These are phyloP conservation scores for Lobosporangium transversale DNA, from an alignment of 192 early-diverging fungal species.

Conservation along the genomic window DNA sequence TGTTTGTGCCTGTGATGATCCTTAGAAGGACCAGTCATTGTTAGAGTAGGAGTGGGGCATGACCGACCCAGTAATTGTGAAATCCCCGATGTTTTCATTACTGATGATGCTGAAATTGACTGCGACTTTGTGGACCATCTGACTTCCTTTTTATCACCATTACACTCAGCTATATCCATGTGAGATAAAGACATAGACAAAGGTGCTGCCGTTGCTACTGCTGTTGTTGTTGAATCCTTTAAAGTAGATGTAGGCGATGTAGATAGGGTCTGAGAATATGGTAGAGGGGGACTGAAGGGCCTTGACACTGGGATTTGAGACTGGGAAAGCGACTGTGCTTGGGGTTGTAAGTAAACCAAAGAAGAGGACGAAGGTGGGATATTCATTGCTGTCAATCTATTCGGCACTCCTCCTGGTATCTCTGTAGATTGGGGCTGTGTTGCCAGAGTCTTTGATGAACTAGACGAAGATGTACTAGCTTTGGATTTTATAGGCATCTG, in stretches of 20 bases:
- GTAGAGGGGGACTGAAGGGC: background rate
- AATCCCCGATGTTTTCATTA: constrained; percentile 8
- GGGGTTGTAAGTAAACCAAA: too few species aligned
- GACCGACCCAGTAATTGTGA: constrained; percentile 25
- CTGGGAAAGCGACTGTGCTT: constrained; percentile 22
- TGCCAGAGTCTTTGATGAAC: background rate
- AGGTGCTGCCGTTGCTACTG: background rate
- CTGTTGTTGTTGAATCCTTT: background rate
- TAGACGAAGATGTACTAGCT: too few species aligned
- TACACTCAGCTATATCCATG: background rate
- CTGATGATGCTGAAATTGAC: background rate
- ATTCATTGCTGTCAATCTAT: constrained; percentile 5
- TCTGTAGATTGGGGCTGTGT: background rate
- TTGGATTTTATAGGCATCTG: too few species aligned
- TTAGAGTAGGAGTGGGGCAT: background rate
- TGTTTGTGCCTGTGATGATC: background rate
- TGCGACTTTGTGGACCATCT: background rate
- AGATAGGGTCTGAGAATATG: background rate
- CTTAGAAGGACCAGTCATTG: background rate
- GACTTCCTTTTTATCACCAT: background rate
- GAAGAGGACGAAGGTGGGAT: constrained; percentile 21
- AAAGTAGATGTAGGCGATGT: background rate
- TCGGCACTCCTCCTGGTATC: background rate
- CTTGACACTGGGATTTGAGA: constrained; percentile 11
- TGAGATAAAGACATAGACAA: background rate